Conservation (phyloP, 345 rosid species). For the Sisymbrium irio region DNA sequence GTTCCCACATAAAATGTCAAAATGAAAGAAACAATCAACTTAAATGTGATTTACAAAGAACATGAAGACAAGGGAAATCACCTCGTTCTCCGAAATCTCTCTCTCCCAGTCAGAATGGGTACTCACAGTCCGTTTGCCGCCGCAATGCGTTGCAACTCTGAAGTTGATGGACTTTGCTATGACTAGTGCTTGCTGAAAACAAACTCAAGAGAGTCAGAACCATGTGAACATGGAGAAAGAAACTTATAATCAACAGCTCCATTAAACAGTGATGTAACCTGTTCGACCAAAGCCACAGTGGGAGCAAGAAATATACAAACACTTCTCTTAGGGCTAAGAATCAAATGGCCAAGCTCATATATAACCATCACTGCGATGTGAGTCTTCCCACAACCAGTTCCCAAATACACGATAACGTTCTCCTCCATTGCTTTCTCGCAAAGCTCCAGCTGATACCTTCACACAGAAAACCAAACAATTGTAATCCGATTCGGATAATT, state of each 20-base stretch:
- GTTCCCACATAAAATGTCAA: neutral
- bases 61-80: constrained; percentile 27
- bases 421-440: constrained; percentile 79
- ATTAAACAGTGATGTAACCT: constrained; percentile 38
- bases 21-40: constrained; percentile 1
- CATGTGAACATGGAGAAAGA: constrained; percentile 1
- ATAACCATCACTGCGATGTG: constrained; percentile 92
- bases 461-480: constrained; percentile 5
- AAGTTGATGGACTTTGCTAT: constrained; percentile 64
- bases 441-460: constrained; percentile 85
- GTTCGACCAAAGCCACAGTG: constrained; percentile 80
- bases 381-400: constrained; percentile 94
- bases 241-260: neutral
- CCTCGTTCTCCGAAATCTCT: constrained; percentile 75
- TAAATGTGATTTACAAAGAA: neutral
- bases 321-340: constrained; percentile 59
- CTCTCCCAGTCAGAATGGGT: constrained; percentile 66
- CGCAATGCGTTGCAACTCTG: constrained; percentile 68
- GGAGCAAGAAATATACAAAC: constrained; percentile 91
- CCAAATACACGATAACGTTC: constrained; percentile 77
- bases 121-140: constrained; percentile 51
- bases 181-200: constrained; percentile 81
- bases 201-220: constrained; percentile 18
- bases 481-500: no score
- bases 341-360: constrained; percentile 61